Evolutionary conservation across 768 basidiomycete species (phyloP).

Genomic region (Russula ochroleuca): DNA sequence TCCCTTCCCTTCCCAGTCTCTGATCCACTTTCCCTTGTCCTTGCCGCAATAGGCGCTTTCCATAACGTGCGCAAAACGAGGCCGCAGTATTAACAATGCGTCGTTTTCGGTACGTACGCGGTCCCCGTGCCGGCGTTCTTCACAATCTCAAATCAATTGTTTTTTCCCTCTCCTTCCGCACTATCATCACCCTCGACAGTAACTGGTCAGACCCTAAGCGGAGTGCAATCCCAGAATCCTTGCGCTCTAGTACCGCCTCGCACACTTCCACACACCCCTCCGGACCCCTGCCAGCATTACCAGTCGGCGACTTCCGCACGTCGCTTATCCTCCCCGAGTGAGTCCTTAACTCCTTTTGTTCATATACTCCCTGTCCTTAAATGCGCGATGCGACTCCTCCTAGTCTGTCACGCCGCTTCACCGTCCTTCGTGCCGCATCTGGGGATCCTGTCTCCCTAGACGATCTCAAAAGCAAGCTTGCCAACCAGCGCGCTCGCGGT

Average conservation of each 20-base stretch:
- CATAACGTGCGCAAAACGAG: constrained; percentile 72
- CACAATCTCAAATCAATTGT: constrained; percentile 13
- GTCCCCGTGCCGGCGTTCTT: constrained; percentile 22
- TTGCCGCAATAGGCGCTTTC: constrained; percentile 22
- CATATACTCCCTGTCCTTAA: not conserved
- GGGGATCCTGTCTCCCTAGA: constrained; percentile 65
- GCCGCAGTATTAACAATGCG: constrained; percentile 48
- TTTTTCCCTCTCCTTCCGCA: constrained; percentile 19
- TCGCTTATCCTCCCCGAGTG: constrained; percentile 84
- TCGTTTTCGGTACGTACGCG: constrained; percentile 69
- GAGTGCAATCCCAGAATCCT: constrained; percentile 38
- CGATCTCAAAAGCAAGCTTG: constrained; percentile 60
- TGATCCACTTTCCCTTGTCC: constrained; percentile 26
- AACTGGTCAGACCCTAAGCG: constrained; percentile 74
- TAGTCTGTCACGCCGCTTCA: constrained; percentile 80
- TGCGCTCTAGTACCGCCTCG: constrained; percentile 27
- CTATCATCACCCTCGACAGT: constrained; percentile 40
- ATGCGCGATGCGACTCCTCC: constrained; percentile 17
- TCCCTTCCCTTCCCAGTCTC: constrained; percentile 31
- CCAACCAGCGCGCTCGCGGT: constrained; percentile 71
- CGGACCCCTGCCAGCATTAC: constrained; percentile 51
- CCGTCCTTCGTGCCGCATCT: constrained; percentile 63
- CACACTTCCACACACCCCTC: constrained; percentile 28
- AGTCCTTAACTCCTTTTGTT: constrained; percentile 36
- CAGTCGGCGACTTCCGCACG: constrained; percentile 75